Evolutionary conservation across 495 filamentous ascomycete genomes (phyloP).

Genomic region (Diplogelasinospora grovesii): DNA sequence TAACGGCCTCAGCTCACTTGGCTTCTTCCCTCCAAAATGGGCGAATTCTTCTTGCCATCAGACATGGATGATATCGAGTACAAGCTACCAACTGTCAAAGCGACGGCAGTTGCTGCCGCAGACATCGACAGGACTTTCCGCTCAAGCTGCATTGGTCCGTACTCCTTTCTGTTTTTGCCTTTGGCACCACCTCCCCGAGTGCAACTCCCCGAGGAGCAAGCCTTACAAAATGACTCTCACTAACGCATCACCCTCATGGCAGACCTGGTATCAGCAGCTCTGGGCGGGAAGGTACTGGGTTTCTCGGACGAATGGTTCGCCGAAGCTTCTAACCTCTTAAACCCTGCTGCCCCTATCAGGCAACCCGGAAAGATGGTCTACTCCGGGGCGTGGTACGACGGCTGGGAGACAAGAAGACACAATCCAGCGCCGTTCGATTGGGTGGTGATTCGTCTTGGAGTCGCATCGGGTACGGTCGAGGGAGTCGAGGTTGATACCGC

Average conservation of each 20-base stretch:
- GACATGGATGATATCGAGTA: slow-evolving; percentile 34
- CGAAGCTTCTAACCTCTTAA: slow-evolving; percentile 71
- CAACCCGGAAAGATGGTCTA: slow-evolving; percentile 77
- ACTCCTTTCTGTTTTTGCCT: not conserved
- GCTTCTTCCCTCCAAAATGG: no score
- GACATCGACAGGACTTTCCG: slow-evolving; percentile 68
- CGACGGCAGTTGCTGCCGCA: slow-evolving; percentile 42
- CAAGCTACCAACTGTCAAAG: slow-evolving; percentile 40
- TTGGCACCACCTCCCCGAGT: no score
- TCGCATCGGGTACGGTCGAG: slow-evolving; percentile 64
- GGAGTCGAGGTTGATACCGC: slow-evolving; percentile 85
- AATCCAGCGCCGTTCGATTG: slow-evolving; percentile 76
- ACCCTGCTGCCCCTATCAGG: slow-evolving; percentile 64
- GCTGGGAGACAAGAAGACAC: slow-evolving; percentile 89
- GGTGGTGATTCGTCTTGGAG: slow-evolving; percentile 75
- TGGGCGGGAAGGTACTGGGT: slow-evolving; percentile 67
- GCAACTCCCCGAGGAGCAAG: not conserved
- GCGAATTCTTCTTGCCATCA: no score
- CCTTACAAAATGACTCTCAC: not conserved
- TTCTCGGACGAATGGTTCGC: slow-evolving; percentile 90
- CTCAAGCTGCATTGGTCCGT: slow-evolving; percentile 61
- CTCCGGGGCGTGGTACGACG: slow-evolving; percentile 90
- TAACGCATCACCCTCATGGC: not conserved
- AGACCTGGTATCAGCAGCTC: slow-evolving; percentile 71
- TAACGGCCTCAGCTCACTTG: no score